Evolutionary conservation across 129 eudicot genomes (phyloP).

Genomic region (Flaveria brownii): DNA sequence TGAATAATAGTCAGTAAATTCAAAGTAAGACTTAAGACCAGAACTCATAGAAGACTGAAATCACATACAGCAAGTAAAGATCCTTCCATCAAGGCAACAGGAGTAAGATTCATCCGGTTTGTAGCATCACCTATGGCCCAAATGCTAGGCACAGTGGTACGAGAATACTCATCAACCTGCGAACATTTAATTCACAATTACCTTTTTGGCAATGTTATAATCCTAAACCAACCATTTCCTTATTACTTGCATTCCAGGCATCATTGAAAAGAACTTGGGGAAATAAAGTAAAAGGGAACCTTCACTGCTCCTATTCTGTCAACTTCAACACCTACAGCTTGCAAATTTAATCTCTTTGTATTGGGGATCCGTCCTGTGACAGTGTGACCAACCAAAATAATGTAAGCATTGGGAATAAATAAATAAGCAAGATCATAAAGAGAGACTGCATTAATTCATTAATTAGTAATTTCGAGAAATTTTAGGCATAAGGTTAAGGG

Average conservation of each 20-base stretch:
- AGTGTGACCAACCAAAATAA: slow-evolving; percentile 32
- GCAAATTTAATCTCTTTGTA: slow-evolving; percentile 85
- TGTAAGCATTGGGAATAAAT: neutral
- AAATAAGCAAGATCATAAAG: no score
- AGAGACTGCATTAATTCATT: no score
- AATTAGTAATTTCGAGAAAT: neutral
- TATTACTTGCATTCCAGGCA: slow-evolving; percentile 5
- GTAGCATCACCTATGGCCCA: slow-evolving; percentile 98
- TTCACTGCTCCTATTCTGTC: slow-evolving; percentile 74
- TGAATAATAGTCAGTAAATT: neutral
- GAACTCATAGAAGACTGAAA: slow-evolving; percentile 18
- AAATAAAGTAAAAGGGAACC: slow-evolving; percentile 41
- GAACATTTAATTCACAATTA: neutral
- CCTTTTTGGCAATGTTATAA: neutral
- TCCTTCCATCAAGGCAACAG: slow-evolving; percentile 97
- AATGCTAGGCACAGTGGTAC: slow-evolving; percentile 76
- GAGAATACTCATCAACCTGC: slow-evolving; percentile 82
- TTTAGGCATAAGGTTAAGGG: neutral
- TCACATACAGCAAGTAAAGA: slow-evolving; percentile 77
- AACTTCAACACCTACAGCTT: slow-evolving; percentile 82
- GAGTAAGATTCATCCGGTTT: slow-evolving; percentile 94
- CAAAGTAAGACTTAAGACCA: neutral
- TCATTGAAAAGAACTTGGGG: neutral
- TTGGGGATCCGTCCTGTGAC: slow-evolving; percentile 87
- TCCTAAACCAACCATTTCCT: neutral